These are phyloP conservation scores for Pythium guiyangense DNA, from an alignment of 352 stramenopile species.

Conservation along the genomic window DNA sequence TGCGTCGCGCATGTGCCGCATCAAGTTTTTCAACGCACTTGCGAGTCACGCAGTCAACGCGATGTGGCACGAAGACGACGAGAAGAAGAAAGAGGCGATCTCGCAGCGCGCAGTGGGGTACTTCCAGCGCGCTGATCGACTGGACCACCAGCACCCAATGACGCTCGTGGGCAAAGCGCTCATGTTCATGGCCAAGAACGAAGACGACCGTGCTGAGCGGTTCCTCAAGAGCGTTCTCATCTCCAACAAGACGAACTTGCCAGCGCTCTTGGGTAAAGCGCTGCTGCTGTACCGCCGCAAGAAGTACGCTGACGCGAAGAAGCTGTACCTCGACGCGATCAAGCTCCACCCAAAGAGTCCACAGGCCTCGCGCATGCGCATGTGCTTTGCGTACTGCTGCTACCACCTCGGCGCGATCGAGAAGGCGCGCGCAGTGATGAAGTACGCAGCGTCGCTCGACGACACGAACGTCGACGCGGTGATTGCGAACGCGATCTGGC, in stretches of 20 bases:
- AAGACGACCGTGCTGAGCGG: conserved; percentile 87
- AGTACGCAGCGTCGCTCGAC: conserved; percentile 77
- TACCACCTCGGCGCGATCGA: conserved; percentile 92
- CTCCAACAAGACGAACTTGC: conserved; percentile 84
- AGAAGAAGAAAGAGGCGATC: conserved; percentile 80
- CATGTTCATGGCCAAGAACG: conserved; percentile 92
- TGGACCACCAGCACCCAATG: conserved; percentile 88
- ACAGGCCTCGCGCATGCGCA: conserved; percentile 87
- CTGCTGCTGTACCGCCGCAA: conserved; percentile 86
- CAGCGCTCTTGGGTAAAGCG: conserved; percentile 82
- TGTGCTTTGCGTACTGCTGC: conserved; percentile 96
- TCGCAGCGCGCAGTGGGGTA: conserved; percentile 77
- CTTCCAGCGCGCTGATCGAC: conserved; percentile 83
- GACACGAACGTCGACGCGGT: conserved; percentile 93
- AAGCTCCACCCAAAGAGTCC: conserved; percentile 89
- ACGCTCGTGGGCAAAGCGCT: conserved; percentile 90
- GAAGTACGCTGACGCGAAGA: conserved; percentile 86
- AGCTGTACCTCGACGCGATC: conserved; percentile 93
- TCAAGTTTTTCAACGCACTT: conserved; percentile 88
- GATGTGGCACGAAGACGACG: conserved; percentile 89
- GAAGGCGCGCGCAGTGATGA: conserved; percentile 82
- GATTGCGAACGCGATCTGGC: conserved; percentile 92
- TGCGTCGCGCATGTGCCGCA: conserved; percentile 74
- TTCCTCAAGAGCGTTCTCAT: conserved; percentile 91
- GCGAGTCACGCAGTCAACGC: conserved; percentile 82